phyloP scores from a whole-genome alignment of 208 protist genomes.

The Angomonas ambiguus region DNA sequence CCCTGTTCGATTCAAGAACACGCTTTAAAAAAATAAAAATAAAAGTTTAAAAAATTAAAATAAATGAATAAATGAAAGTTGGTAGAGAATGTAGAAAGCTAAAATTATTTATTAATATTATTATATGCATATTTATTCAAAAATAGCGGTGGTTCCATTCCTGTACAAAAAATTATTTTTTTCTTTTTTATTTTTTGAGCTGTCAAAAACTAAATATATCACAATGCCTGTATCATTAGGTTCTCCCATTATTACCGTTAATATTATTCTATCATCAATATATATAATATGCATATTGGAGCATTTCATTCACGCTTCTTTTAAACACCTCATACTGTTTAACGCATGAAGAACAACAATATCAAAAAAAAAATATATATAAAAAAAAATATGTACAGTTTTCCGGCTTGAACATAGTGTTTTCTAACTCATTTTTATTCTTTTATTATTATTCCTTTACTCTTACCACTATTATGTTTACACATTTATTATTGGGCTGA shows the following conservation, averaged over 20 bases:
- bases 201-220: constrained; percentile 5
- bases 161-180: not conserved
- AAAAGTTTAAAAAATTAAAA: not conserved
- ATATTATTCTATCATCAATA: constrained; percentile 15
- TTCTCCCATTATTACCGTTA: not conserved
- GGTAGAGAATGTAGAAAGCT: not conserved
- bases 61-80: not conserved
- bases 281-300: too few relatives aligned
- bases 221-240: too few relatives aligned
- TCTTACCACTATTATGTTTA: not conserved
- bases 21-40: not conserved
- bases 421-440: not conserved
- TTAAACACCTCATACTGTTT: too few relatives aligned
- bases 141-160: not conserved
- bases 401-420: not conserved
- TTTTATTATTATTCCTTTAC: not conserved
- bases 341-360: not conserved
- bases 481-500: not conserved
- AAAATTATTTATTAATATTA: not conserved
- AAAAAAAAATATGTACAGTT: constrained; percentile 7
- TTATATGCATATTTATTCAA: not conserved
- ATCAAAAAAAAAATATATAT: not conserved
- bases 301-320: constrained; percentile 5
- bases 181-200: constrained; percentile 12
- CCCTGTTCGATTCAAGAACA: not conserved